These are phyloP conservation scores for Forsythia viridissima DNA, from an alignment of 257 asterid genomes.

Conservation along the genomic window DNA sequence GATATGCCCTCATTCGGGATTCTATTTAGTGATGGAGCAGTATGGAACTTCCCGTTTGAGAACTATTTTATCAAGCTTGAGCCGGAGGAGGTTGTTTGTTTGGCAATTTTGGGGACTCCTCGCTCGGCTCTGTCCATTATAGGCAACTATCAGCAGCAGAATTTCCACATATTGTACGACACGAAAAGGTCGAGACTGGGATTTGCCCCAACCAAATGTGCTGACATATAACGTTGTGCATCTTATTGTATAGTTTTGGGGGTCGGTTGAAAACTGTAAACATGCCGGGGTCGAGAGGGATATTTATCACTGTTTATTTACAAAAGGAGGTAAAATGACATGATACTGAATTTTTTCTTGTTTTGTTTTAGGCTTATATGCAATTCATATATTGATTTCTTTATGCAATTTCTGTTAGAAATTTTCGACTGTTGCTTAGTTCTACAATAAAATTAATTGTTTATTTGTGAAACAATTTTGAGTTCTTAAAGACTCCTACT, in stretches of 20 bases:
- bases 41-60: constrained; percentile 83
- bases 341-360: constrained; percentile 10
- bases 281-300: constrained; percentile 14
- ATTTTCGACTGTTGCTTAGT: not conserved
- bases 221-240: constrained; percentile 40
- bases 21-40: constrained; percentile 73
- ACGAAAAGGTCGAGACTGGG: constrained; percentile 77
- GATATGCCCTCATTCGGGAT: constrained; percentile 78
- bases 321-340: not conserved
- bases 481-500: not conserved
- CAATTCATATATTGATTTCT: constrained; percentile 24
- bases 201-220: constrained; percentile 72
- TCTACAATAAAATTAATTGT: not conserved
- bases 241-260: constrained; percentile 26
- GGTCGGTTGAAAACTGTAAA: constrained; percentile 37
- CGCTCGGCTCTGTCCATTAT: constrained; percentile 71
- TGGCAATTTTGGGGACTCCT: constrained; percentile 85
- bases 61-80: constrained; percentile 78
- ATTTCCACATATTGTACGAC: constrained; percentile 79
- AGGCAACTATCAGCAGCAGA: constrained; percentile 94
- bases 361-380: constrained; percentile 15
- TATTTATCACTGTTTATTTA: not conserved
- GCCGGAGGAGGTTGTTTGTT: constrained; percentile 71
- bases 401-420: not conserved
- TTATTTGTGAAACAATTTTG: not conserved